Percentiles rank a stretch among this genome's conserved stretches.
These are phyloP conservation scores for Talaromyces borbonicus DNA, from an alignment of 495 filamentous ascomycete genomes.

Conservation along the genomic window DNA sequence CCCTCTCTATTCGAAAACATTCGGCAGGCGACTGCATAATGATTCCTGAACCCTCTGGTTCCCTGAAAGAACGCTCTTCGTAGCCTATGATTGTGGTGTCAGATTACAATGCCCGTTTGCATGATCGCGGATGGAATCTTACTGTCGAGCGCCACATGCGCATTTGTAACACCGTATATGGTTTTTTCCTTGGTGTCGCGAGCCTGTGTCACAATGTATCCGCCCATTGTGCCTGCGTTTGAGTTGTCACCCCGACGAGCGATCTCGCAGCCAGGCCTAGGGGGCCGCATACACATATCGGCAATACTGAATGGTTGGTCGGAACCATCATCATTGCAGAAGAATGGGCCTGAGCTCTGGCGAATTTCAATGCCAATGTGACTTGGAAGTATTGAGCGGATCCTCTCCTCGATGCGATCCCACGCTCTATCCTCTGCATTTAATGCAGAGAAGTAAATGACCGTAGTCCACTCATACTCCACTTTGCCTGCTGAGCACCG, in stretches of 20 bases:
- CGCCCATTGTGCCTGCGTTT: neutral
- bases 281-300: no score
- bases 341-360: slow-evolving; percentile 1
- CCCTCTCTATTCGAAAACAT: neutral
- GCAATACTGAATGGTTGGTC: neutral
- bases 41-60: neutral
- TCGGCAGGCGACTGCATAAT: neutral
- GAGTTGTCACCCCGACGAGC: neutral
- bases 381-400: neutral
- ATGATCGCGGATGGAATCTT: neutral
- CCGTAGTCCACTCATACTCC: neutral
- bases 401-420: neutral
- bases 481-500: neutral
- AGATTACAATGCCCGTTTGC: neutral
- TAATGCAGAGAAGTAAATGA: slow-evolving; percentile 1
- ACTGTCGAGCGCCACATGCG: neutral
- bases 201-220: neutral
- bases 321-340: neutral
- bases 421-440: slow-evolving; percentile 9
- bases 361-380: slow-evolving; percentile 3
- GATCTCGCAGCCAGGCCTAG: slow-evolving; percentile 1
- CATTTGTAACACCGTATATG: slow-evolving; percentile 4
- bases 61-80: neutral
- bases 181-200: neutral
- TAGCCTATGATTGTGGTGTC: neutral